Percentiles rank a stretch among this genome's conserved stretches.
Conservation (phyloP, 495 filamentous ascomycete species). For the Ascodesmis nigricans region DNA sequence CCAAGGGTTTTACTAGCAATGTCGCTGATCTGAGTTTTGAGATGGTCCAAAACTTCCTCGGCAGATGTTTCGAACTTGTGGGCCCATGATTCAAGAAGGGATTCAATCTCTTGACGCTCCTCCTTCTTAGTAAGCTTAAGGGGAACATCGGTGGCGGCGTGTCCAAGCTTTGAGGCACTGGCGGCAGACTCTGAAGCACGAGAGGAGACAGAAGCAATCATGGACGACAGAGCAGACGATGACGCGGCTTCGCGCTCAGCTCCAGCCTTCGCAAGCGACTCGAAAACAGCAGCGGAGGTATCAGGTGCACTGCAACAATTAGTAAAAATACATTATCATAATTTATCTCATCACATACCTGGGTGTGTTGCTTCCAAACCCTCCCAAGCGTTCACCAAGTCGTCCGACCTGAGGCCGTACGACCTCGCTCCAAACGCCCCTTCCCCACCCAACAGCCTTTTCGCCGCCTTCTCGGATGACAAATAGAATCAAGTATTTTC, state of each 20-base stretch:
- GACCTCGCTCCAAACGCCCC: constrained; percentile 20
- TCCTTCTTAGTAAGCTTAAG: constrained; percentile 25
- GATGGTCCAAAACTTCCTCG: constrained; percentile 53
- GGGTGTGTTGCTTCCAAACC: constrained; percentile 12
- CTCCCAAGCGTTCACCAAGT: constrained; percentile 73
- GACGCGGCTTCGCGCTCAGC: constrained; percentile 1
- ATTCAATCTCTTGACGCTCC: constrained; percentile 43
- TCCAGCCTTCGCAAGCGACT: constrained; percentile 14
- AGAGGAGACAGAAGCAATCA: constrained; percentile 9
- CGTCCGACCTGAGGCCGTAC: constrained; percentile 88
- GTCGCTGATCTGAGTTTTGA: constrained; percentile 45
- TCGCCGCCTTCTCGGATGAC: constrained; percentile 28
- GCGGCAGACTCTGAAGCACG: constrained; percentile 8
- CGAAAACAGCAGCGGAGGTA: constrained; percentile 14
- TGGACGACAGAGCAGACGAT: constrained; percentile 1
- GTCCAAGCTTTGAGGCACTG: constrained; percentile 4
- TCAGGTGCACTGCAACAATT: background rate
- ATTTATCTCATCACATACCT: constrained; percentile 12
- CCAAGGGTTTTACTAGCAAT: constrained; percentile 37
- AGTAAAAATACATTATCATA: too few species aligned
- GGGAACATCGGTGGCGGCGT: constrained; percentile 3
- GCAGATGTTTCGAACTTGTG: constrained; percentile 63
- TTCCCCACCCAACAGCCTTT: constrained; percentile 20
- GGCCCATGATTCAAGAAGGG: constrained; percentile 65
- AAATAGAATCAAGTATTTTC: constrained; percentile 42